Percentiles rank a stretch among this genome's conserved stretches.
These are phyloP conservation scores for Colletotrichum sp. DNA, from an alignment of 2,329 filamentous ascomycete species.

Conservation along the genomic window DNA sequence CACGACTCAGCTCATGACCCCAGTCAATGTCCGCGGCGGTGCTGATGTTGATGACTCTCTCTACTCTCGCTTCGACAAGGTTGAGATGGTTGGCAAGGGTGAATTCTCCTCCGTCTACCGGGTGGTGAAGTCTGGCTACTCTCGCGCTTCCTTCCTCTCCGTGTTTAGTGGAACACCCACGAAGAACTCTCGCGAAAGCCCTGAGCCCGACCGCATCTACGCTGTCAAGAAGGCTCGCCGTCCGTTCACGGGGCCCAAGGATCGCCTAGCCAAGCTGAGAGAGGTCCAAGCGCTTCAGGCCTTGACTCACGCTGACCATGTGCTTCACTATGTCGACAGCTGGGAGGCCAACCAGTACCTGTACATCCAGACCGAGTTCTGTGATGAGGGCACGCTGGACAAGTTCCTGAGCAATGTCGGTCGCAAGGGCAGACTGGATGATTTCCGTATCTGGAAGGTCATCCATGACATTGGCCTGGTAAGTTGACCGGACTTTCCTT, in stretches of 20 bases:
- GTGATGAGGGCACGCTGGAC: slow-evolving; percentile 90
- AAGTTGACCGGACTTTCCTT: slow-evolving; percentile 41
- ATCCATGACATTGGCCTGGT: slow-evolving; percentile 84
- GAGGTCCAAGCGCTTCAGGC: slow-evolving; percentile 82
- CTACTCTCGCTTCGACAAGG: slow-evolving; percentile 77
- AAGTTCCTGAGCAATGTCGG: slow-evolving; percentile 85
- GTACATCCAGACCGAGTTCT: slow-evolving; percentile 98
- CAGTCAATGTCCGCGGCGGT: slow-evolving; percentile 71
- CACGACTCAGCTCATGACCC: slow-evolving; percentile 63
- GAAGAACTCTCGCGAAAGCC: slow-evolving; percentile 52
- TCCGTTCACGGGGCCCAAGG: slow-evolving; percentile 76
- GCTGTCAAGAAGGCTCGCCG: slow-evolving; percentile 94
- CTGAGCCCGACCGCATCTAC: slow-evolving; percentile 69
- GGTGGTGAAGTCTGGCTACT: slow-evolving; percentile 58
- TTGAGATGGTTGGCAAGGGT: slow-evolving; percentile 82
- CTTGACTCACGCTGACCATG: slow-evolving; percentile 82
- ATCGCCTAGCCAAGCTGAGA: slow-evolving; percentile 82
- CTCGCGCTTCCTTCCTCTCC: slow-evolving; percentile 25
- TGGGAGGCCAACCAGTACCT: slow-evolving; percentile 88
- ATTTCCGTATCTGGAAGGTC: slow-evolving; percentile 99
- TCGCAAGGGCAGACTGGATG: slow-evolving; percentile 84
- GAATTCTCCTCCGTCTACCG: slow-evolving; percentile 95
- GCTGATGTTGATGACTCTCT: slow-evolving; percentile 77
- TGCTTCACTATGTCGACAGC: slow-evolving; percentile 81
- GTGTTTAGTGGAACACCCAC: slow-evolving; percentile 53